A percentile compares a stretch with the other conserved stretches of the same genome.
phyloP scores from a whole-genome alignment of 1,284 basidiomycete species.

The Laetiporus sulphureus region DNA sequence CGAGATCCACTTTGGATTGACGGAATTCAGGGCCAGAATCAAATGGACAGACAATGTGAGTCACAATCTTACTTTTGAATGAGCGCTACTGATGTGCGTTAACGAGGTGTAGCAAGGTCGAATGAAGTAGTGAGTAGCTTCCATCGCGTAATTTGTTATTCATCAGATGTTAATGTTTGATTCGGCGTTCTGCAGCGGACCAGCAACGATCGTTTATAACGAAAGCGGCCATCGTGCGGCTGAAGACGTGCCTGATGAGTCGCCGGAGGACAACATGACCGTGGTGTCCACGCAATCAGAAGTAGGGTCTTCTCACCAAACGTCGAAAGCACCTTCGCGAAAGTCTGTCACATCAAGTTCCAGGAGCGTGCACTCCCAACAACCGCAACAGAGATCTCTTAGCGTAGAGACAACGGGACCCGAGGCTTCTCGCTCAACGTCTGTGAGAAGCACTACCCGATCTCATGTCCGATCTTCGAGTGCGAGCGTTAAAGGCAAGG shows the following conservation, averaged over 20 bases:
- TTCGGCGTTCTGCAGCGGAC: constrained; percentile 47
- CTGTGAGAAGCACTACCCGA: constrained; percentile 11
- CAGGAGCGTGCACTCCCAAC: constrained; percentile 13
- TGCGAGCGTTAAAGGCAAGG: constrained; percentile 22
- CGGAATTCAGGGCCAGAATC: constrained; percentile 72
- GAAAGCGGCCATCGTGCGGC: constrained; percentile 67
- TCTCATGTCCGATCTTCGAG: constrained; percentile 5
- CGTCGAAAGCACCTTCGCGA: constrained; percentile 24
- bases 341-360: constrained; percentile 12
- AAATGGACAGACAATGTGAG: constrained; percentile 74
- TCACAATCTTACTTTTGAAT: constrained; percentile 9
- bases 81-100: neutral
- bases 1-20: constrained; percentile 75
- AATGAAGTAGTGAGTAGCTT: constrained; percentile 50
- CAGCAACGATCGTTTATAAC: constrained; percentile 73
- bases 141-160: neutral
- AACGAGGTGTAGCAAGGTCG: constrained; percentile 39
- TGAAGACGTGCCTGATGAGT: constrained; percentile 49
- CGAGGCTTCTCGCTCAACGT: constrained; percentile 16
- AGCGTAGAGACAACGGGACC: constrained; percentile 9
- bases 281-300: constrained; percentile 20
- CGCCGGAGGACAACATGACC: constrained; percentile 25
- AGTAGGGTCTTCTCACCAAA: constrained; percentile 12
- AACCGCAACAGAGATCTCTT: constrained; percentile 16
- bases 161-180: constrained; percentile 7